These are phyloP conservation scores for Ochromonas danica DNA, from an alignment of 108 stramenopile genomes.

Conservation along the genomic window DNA sequence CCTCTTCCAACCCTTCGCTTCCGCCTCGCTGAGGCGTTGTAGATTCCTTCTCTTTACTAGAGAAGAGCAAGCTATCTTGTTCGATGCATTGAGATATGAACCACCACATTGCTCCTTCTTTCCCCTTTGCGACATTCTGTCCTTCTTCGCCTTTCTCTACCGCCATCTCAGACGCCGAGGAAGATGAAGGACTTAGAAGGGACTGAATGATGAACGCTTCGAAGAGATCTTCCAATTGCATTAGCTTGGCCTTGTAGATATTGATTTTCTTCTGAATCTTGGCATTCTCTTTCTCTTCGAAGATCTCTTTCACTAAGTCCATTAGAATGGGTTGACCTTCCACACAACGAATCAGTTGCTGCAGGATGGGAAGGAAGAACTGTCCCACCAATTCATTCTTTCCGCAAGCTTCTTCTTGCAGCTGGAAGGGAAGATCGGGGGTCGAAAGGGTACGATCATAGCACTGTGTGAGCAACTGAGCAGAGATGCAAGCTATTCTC, in stretches of 20 bases:
- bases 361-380: no score
- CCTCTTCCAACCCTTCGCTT: background rate
- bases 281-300: background rate
- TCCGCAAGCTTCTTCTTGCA: no score
- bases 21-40: background rate
- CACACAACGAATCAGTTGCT: no score
- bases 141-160: background rate
- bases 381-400: no score
- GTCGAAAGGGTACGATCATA: no score
- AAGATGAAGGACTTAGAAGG: no score
- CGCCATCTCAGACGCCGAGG: background rate
- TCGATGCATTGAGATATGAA: background rate
- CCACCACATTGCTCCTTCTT: background rate
- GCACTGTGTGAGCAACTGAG: no score
- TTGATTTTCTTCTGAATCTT: background rate
- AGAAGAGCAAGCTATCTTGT: background rate
- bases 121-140: background rate
- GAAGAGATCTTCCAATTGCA: constrained; percentile 11
- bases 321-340: no score
- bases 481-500: no score
- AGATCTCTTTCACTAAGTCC: background rate
- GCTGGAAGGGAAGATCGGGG: no score
- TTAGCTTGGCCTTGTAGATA: background rate
- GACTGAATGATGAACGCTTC: background rate
- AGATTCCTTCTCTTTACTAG: background rate